phyloP scores from a whole-genome alignment of 345 rosid species.

The Citrus mangshanensis region DNA sequence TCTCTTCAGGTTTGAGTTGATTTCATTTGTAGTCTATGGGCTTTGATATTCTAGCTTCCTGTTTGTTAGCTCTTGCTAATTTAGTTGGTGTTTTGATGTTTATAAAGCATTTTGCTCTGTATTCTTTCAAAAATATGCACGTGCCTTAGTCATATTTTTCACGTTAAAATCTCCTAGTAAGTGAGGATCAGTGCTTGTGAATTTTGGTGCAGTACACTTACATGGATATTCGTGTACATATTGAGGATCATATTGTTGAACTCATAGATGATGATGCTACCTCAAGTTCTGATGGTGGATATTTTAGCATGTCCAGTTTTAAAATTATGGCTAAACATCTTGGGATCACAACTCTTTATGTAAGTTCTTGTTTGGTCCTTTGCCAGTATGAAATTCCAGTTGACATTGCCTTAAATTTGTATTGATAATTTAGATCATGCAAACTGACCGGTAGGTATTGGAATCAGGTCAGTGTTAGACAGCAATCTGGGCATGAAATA shows the following conservation, averaged over 20 bases:
- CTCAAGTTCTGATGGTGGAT: constrained; percentile 38
- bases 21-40: constrained; percentile 5
- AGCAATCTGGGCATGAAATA: constrained; percentile 71
- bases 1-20: constrained; percentile 67
- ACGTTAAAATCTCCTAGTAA: neutral
- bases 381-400: constrained; percentile 8
- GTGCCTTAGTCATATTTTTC: neutral
- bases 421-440: constrained; percentile 10
- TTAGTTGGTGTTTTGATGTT: neutral
- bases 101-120: neutral
- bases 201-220: constrained; percentile 58
- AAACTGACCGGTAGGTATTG: constrained; percentile 23
- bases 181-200: constrained; percentile 5
- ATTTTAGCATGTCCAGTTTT: constrained; percentile 42
- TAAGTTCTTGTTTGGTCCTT: constrained; percentile 36
- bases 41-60: constrained; percentile 7
- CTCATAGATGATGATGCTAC: constrained; percentile 38
- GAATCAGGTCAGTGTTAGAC: constrained; percentile 75
- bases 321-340: constrained; percentile 64
- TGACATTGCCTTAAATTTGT: constrained; percentile 6
- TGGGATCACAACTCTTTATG: constrained; percentile 79
- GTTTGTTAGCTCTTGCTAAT: constrained; percentile 2
- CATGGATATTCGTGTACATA: constrained; percentile 69
- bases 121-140: neutral
- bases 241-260: constrained; percentile 69